phyloP scores from a whole-genome alignment of 371 early-diverging fungal genomes.

The Lichtheimia ornata region DNA sequence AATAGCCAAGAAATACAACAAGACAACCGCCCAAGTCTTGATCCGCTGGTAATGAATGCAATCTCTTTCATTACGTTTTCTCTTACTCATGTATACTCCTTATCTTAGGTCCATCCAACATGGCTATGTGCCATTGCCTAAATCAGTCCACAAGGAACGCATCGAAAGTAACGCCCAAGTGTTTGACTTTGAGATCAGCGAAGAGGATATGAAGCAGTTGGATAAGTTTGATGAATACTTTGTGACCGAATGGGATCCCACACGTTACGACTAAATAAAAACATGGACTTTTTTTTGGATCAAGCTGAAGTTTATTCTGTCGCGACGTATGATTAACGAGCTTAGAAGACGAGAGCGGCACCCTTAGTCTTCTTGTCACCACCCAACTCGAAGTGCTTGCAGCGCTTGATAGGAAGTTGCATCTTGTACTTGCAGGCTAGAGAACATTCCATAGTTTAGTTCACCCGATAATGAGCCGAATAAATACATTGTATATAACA shows the following conservation, averaged over 20 bases:
- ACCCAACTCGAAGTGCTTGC: slow-evolving; percentile 99
- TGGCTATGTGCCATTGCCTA: slow-evolving; percentile 57
- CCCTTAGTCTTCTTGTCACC: slow-evolving; percentile 95
- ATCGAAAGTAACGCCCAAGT: slow-evolving; percentile 57
- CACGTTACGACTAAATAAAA: slow-evolving; percentile 18
- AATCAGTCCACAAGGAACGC: slow-evolving; percentile 47
- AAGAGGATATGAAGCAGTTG: slow-evolving; percentile 52
- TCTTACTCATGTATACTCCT: neutral
- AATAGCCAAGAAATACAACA: slow-evolving; percentile 47
- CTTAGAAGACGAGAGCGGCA: slow-evolving; percentile 80
- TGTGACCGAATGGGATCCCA: slow-evolving; percentile 39
- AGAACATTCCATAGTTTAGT: neutral
- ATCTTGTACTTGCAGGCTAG: slow-evolving; percentile 93
- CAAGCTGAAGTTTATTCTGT: neutral
- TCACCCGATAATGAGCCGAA: neutral
- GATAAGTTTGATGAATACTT: slow-evolving; percentile 41
- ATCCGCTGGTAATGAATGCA: slow-evolving; percentile 26
- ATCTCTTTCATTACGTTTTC: neutral
- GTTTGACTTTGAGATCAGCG: slow-evolving; percentile 55
- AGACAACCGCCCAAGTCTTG: slow-evolving; percentile 49
- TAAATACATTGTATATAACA: neutral
- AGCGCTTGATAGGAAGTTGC: slow-evolving; percentile 95
- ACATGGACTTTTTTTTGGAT: slow-evolving; percentile 4
- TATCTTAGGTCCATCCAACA: slow-evolving; percentile 40
- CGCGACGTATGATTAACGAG: slow-evolving; percentile 1